These are phyloP conservation scores for Liquidambar formosana DNA, from an alignment of 164 flowering plant species.

Conservation along the genomic window DNA sequence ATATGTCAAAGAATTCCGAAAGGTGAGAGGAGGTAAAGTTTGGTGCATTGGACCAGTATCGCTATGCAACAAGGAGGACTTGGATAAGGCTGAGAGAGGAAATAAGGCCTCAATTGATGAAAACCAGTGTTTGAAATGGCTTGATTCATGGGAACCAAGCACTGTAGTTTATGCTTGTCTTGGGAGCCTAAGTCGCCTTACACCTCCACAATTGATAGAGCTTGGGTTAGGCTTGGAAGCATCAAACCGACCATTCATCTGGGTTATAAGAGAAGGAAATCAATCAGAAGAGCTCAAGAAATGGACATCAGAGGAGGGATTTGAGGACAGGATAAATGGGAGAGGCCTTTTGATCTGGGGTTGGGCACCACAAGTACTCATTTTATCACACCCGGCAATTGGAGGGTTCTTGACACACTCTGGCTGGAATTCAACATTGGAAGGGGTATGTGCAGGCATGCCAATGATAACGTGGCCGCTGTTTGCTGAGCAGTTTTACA, in stretches of 20 bases:
- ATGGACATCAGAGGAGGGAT: not conserved
- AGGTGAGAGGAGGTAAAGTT: not conserved
- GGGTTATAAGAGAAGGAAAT: constrained; percentile 1
- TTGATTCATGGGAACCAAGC: not conserved
- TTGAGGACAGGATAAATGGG: not conserved
- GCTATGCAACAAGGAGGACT: not conserved
- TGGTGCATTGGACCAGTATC: constrained; percentile 14
- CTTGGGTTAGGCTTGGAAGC: constrained; percentile 9
- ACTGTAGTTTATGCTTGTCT: constrained; percentile 7
- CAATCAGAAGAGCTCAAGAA: not conserved
- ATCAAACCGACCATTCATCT: constrained; percentile 4
- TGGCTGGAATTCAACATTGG: constrained; percentile 12
- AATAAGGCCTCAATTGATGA: not conserved
- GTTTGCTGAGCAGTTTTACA: constrained; percentile 3
- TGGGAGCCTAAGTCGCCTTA: not conserved
- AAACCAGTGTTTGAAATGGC: constrained; percentile 3
- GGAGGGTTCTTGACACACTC: constrained; percentile 12
- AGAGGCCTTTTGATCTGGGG: constrained; percentile 1
- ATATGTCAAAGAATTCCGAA: not conserved
- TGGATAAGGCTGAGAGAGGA: constrained; percentile 5
- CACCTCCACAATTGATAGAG: not conserved
- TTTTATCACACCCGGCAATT: not conserved
- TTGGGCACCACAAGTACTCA: constrained; percentile 9
- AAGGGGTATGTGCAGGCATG: not conserved
- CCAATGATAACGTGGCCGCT: constrained; percentile 10